Base-by-base conservation (phyloP, 2,329 filamentous ascomycete genomes). In the Aspergillus pseudonomiae region DNA sequence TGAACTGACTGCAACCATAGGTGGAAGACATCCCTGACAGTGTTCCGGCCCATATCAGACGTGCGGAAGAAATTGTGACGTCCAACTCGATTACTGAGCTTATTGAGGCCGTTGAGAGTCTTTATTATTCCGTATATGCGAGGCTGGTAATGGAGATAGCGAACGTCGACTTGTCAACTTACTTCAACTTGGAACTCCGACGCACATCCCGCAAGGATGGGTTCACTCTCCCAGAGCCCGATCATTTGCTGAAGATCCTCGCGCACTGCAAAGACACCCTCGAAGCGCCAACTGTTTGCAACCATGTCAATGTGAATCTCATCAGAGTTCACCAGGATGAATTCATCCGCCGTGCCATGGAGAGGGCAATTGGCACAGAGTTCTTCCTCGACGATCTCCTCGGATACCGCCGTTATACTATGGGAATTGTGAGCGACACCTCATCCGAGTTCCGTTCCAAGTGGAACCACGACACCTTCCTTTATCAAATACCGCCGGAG, bases 91-190 rank as follows among this genome's bases (percentile, higher is more conserved):
- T 76, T 19, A 53, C 63, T 26, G 63, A 68, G 6, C 68, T 80
- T n/a, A 72, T 79, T 52, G 68, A 72, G n/a, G 71, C 68, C 14
- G 67, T 73, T 21, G 77, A 80, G 57, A 74, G 74, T 30, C 68
- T 80, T 9, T 80, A 73, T 59, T 79, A 79, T 59, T 68, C 73
- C 12, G 59, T 79, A 28, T 78, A 77, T 59, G 69, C 78, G 2
- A 71, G 77, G 39, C 54, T 80, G 7, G 69, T 74, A n/a, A 71
- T 76, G 50, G 78, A 80, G 58, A 74, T 79, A 41, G 71, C 71
- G 6, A 75, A 69, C 21, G 69, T 77, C 32, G 74, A 80, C 24
- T 71, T 79, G 24, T 78, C 74, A 60, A 62, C 72, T 45, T 71
- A 69, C 19, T 78, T 74, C 61, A 64, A 68, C 24, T 63, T 71